Evolutionary conservation across 2,329 filamentous ascomycete genomes (phyloP), one percentile per base, ranked within the genome.

Genomic region (Penicillium sp.): DNA sequence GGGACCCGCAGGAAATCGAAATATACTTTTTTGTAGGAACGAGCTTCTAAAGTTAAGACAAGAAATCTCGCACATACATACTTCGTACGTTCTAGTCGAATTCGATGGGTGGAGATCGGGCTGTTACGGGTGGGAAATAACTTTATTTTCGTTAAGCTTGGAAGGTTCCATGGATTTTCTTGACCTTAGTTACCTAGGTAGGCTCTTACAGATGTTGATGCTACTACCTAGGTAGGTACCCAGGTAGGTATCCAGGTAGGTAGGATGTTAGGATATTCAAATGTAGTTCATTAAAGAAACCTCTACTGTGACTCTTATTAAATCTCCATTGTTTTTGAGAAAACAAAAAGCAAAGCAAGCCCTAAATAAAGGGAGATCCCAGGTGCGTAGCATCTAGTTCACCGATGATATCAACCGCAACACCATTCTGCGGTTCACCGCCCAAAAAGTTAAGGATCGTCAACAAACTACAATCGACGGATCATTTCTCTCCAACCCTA

Each of bases 321-420:
- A 38, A 13, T 2, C 1, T 3, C 8, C 34, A 34, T 5, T 10
- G 4, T 8, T 10, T 18, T 37, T n/a, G 8, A n/a, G 16, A 35
- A n/a, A 37, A 37, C 10, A 16, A 7, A n/a, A 37, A n/a, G 9
- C 8, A 37, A 37, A 37, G 14, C 4, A 42, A 24, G 0, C 13
- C 13, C 4, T 7, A 13, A 22, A 40, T 14, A 16, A 24, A 16
- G 13, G 24, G 38, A 39, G 8, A 26, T 18, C 2, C 20, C 10
- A 26, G 16, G 20, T 11, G 11, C 18, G 45, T 54, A 43, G 45
- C 37, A 54, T 54, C 11, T 11, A 35, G 22, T 4, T 7, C 16
- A 18, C 13, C 26, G 24, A 54, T 54, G 58, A 60, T 44, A 58
- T 53, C 58, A 60, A 37, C 13, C 11, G 47, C 26, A 43, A 3